phyloP scores from a whole-genome alignment of 192 early-diverging fungal genomes.

The Cetraspora pellucida region DNA sequence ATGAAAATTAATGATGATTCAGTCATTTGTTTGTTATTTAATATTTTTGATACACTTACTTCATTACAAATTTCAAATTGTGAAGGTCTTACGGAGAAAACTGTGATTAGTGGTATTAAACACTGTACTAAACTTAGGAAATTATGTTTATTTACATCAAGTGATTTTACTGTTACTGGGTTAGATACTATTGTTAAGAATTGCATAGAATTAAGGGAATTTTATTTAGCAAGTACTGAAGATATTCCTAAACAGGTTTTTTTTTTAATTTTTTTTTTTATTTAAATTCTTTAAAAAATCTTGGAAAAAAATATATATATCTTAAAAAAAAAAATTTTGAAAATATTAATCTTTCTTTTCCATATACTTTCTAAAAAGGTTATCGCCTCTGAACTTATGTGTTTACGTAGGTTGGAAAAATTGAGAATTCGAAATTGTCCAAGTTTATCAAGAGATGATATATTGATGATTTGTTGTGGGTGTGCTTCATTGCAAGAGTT shows the following conservation, averaged over 20 bases:
- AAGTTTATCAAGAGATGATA: slow-evolving; percentile 10
- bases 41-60: slow-evolving; percentile 12
- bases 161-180: slow-evolving; percentile 17
- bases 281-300: too few species aligned
- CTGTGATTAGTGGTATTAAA: slow-evolving; percentile 3
- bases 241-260: slow-evolving; percentile 20
- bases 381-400: background rate
- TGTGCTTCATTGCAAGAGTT: slow-evolving; percentile 27
- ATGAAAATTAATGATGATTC: slow-evolving; percentile 15
- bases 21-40: background rate
- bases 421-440: slow-evolving; percentile 26
- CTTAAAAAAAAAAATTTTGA: too few species aligned
- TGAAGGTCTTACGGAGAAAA: slow-evolving; percentile 14
- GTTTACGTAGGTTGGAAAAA: slow-evolving; percentile 5
- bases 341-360: background rate
- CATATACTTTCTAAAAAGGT: background rate
- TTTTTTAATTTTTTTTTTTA: slow-evolving; percentile 1
- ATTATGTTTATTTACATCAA: slow-evolving; percentile 20
- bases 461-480: slow-evolving; percentile 19
- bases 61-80: slow-evolving; percentile 32
- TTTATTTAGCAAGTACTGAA: slow-evolving; percentile 31
- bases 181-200: slow-evolving; percentile 2
- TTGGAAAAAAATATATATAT: too few species aligned
- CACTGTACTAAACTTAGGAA: slow-evolving; percentile 12
- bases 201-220: slow-evolving; percentile 15